These are phyloP conservation scores for Pseudogymnoascus sp. DNA, from an alignment of 2,329 filamentous ascomycete species.

Conservation along the genomic window DNA sequence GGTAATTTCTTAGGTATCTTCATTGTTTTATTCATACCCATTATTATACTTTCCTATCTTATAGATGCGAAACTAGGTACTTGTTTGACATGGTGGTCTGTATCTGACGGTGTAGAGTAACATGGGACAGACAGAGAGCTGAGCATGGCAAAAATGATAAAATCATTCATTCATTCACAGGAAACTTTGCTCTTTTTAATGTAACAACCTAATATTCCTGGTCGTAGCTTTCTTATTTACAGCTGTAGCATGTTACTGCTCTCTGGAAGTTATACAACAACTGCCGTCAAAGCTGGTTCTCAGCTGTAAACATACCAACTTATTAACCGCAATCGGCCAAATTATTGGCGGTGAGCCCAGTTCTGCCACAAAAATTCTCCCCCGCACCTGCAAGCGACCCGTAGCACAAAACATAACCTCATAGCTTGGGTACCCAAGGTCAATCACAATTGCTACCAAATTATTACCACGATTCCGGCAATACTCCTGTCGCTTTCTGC, in stretches of 20 bases:
- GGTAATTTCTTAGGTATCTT: background rate
- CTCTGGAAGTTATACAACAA: background rate
- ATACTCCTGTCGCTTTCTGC: background rate
- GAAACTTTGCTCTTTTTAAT: background rate
- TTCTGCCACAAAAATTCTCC: constrained; percentile 10
- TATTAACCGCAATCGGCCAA: background rate
- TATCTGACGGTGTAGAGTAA: background rate
- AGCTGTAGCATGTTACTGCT: background rate
- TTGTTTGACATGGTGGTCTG: no score
- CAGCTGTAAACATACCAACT: background rate
- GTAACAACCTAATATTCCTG: background rate
- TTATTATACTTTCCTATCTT: no score
- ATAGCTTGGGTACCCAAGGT: constrained; percentile 2
- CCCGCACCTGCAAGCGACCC: constrained; percentile 6
- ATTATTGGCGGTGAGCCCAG: background rate
- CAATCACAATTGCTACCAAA: constrained; percentile 7
- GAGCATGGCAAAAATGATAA: background rate
- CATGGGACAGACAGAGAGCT: no score
- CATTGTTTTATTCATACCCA: background rate
- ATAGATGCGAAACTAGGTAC: no score
- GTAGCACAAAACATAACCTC: background rate
- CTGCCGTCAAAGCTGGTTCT: background rate
- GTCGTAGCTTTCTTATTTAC: background rate
- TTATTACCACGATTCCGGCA: background rate
- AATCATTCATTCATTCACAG: background rate